Evolutionary conservation across 2,329 filamentous ascomycete species (phyloP), one percentile per base, ranked within the genome.

Genomic region (Lachnellula willkommii): DNA sequence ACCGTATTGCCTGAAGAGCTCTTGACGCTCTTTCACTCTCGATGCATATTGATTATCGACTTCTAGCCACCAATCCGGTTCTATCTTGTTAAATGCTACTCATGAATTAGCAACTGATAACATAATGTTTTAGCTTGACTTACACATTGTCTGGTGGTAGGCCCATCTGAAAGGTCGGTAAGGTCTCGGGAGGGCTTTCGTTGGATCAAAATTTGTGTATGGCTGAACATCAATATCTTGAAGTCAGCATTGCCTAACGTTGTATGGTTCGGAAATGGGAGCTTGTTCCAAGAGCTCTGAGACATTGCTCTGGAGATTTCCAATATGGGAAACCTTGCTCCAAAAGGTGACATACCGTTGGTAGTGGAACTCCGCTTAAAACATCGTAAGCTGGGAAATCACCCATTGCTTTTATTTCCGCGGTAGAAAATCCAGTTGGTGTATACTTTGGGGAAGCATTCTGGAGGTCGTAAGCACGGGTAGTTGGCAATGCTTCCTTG

Each of bases 141-240:
- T 80, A 93, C 89, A 89, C 90, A 95, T 95, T 0, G 90, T 95
- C 68, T 95, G 90, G 68, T 94, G 89, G 67, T 95, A 95, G 0
- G 79, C 75, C 90, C 90, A 95, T 65, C 90, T 73, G 45, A 95
- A 88, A 0, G 90, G 90, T 42, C 90, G 79, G 68, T 92, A 95
- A 0, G 90, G 90, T 55, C 90, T 78, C 1, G 90, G 81, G 9
- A 79, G 65, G 1, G 90, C 89, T 60, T 77, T 88, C 14, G 78
- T 72, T 53, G 91, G 83, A 60, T 89, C 75, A 67, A 94, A 94
- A 4, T 80, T 75, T 1, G 69, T 64, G 54, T 88, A 85, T 0
- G 87, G 77, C 8, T 75, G 61, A 32, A 32, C 28, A 32, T 32
- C 28, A 32, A 32, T 2, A 32, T 11, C 28, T 32, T 9, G 28